Conservation (phyloP, 208 protist genomes). For the Crithidia brevicula region DNA sequence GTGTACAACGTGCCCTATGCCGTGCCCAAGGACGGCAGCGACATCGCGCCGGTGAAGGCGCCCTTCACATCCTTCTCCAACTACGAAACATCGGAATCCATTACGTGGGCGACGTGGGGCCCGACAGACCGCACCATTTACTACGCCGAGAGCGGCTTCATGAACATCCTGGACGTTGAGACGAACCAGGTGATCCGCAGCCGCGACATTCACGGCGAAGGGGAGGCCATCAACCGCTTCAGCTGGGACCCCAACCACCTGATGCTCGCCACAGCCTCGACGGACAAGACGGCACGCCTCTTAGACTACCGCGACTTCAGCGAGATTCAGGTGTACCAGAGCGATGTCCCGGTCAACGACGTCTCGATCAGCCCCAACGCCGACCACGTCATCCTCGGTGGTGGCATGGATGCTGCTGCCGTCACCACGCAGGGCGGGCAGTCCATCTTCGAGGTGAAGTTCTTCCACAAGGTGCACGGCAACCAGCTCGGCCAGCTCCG, state of each 20-base stretch:
- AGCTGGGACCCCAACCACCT: conserved; percentile 90
- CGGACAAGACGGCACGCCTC: conserved; percentile 95
- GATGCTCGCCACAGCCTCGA: conserved; percentile 93
- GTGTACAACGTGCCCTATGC: conserved; percentile 90
- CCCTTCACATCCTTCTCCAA: conserved; percentile 65
- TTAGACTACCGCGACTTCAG: conserved; percentile 94
- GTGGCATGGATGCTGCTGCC: conserved; percentile 96
- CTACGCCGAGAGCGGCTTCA: conserved; percentile 92
- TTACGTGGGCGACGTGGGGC: conserved; percentile 95
- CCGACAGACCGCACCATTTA: conserved; percentile 97
- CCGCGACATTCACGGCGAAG: conserved; percentile 60
- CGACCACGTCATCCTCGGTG: conserved; percentile 95
- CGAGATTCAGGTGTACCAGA: conserved; percentile 96
- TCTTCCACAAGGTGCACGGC: conserved; percentile 97
- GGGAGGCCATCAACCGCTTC: conserved; percentile 87
- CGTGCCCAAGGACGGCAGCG: conserved; percentile 53
- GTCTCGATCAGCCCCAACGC: conserved; percentile 94
- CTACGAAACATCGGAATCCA: conserved; percentile 66
- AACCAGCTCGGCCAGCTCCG: conserved; percentile 95
- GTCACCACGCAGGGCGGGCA: conserved; percentile 94
- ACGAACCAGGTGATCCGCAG: conserved; percentile 80
- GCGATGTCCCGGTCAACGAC: conserved; percentile 96
- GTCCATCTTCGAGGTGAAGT: conserved; percentile 96
- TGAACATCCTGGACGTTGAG: conserved; percentile 94
- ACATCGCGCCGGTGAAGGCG: conserved; percentile 64